A percentile compares a stretch with the other conserved stretches of the same genome.
Evolutionary conservation across 1,284 basidiomycete species (phyloP).

Genomic region (Ganoderma meredithae): DNA sequence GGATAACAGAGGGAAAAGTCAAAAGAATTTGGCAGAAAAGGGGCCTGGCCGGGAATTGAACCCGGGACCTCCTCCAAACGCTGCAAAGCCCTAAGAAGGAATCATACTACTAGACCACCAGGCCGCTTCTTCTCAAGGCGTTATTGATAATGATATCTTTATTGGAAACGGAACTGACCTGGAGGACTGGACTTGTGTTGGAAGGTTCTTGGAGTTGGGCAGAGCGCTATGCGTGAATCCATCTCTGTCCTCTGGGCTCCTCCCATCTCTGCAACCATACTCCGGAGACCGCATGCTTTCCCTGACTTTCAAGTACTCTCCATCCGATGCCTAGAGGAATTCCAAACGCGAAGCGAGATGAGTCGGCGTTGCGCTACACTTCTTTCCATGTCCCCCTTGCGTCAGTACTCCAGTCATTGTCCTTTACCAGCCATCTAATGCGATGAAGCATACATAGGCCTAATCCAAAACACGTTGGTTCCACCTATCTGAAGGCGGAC

Average conservation of each 20-base stretch:
- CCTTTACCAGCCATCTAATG: not conserved
- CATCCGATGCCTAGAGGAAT: slow-evolving; percentile 78
- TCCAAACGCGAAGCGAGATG: slow-evolving; percentile 79
- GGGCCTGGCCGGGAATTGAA: slow-evolving; percentile 88
- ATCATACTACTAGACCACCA: slow-evolving; percentile 37
- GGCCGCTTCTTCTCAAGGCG: slow-evolving; percentile 9
- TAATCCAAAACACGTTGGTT: slow-evolving; percentile 80
- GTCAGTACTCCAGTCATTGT: slow-evolving; percentile 49
- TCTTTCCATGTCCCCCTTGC: slow-evolving; percentile 80
- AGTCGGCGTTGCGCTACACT: slow-evolving; percentile 80
- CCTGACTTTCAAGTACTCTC: not conserved
- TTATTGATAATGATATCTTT: not conserved
- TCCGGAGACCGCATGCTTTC: not conserved
- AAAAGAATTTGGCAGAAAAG: slow-evolving; percentile 17
- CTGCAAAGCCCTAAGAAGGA: slow-evolving; percentile 31
- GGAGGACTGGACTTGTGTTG: not conserved
- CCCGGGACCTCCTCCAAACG: slow-evolving; percentile 82
- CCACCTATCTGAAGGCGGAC: slow-evolving; percentile 76
- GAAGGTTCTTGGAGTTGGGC: slow-evolving; percentile 4
- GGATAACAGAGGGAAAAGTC: not conserved
- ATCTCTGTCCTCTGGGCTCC: not conserved
- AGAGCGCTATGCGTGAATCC: slow-evolving; percentile 19
- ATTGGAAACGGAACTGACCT: too few relatives aligned
- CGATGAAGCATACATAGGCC: slow-evolving; percentile 48
- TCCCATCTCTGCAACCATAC: not conserved